Base-by-base conservation (phyloP, 83 land plant genomes). In the Diphasiastrum complanatum region DNA sequence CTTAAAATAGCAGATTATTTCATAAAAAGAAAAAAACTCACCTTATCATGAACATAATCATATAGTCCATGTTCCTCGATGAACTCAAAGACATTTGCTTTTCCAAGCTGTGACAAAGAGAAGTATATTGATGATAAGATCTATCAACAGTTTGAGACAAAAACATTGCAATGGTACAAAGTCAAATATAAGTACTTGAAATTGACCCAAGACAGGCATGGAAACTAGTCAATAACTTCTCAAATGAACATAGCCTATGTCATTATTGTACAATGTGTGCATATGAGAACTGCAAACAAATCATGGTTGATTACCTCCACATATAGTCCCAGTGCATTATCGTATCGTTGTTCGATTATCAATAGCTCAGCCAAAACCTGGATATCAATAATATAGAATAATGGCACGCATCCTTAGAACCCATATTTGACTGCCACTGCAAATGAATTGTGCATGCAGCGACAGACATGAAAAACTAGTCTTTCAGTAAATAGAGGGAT, bases 281-380 rank as follows among this genome's bases (percentile, higher is more conserved):
- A n/a, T n/a, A n/a, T n/a, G n/a, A n/a, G n/a, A n/a, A n/a, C n/a
- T n/a, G n/a, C n/a, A n/a, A n/a, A n/a, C n/a, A n/a, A n/a, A n/a
- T n/a, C n/a, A n/a, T n/a, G n/a, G n/a, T n/a, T 14, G 14, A 5
- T 6, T 81, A 93, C 99, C 83, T 95, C 99, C 61, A 95, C 90
- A 80, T 78, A 84, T 11, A 95, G 64, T 36, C 79, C 40, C 52
- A 89, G 72, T 22, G 91, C 92, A 65, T 80, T 86, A 59, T 89
- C 89, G 61, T 83, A 77, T 47, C 89, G 85, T 27, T 71, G 66
- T 51, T 83, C 78, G 43, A 82, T 71, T 10, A 83, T 73, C 69
- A 89, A 84, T 45, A 95, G 71, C 65, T 85, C 85, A 20, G 96
- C 99, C 29, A 95, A 55, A 33, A 92, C 99, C 99, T 95, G 81